Percentiles rank a stretch among this genome's conserved stretches.
These are phyloP conservation scores for Trichosanthes cucumerina DNA, from an alignment of 306 rosid species.

Conservation along the genomic window DNA sequence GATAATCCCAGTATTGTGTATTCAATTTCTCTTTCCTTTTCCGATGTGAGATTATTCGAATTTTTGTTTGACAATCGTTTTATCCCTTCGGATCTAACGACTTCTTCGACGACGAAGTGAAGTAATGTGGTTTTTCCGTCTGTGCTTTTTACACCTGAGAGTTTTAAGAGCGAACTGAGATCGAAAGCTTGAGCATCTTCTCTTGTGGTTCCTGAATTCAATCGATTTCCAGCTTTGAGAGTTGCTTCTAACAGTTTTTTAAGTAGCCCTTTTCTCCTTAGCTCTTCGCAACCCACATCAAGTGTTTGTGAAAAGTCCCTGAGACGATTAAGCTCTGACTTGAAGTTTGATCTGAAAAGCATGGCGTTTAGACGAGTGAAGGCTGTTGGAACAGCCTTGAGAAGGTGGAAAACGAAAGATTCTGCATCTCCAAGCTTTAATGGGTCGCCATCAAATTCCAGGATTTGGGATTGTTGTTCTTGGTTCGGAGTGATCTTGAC, in stretches of 20 bases:
- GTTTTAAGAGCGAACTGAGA: slow-evolving; percentile 51
- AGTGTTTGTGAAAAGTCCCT: slow-evolving; percentile 48
- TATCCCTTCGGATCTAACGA: slow-evolving; percentile 59
- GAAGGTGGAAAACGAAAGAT: slow-evolving; percentile 57
- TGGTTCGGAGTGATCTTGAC: slow-evolving; percentile 56
- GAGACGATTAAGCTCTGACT: slow-evolving; percentile 45
- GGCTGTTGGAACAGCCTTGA: slow-evolving; percentile 63
- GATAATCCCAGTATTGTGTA: slow-evolving; percentile 31
- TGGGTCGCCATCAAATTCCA: slow-evolving; percentile 50
- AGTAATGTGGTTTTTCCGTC: slow-evolving; percentile 69
- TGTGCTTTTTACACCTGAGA: slow-evolving; percentile 65
- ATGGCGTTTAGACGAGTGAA: slow-evolving; percentile 52
- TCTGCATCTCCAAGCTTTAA: slow-evolving; percentile 62
- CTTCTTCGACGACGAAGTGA: slow-evolving; percentile 75
- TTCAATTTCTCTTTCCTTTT: slow-evolving; percentile 32
- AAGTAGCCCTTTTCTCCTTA: slow-evolving; percentile 41
- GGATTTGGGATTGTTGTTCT: slow-evolving; percentile 56
- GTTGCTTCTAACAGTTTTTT: slow-evolving; percentile 75
- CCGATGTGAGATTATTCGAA: background rate
- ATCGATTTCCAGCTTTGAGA: slow-evolving; percentile 72
- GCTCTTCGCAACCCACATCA: slow-evolving; percentile 59
- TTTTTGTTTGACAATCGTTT: slow-evolving; percentile 22
- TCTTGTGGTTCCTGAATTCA: slow-evolving; percentile 88
- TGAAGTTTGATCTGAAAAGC: slow-evolving; percentile 58
- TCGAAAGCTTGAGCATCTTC: slow-evolving; percentile 83